phyloP scores from a whole-genome alignment of 805 yeast genomes.

The Kluyveromyces nonfermentans region DNA sequence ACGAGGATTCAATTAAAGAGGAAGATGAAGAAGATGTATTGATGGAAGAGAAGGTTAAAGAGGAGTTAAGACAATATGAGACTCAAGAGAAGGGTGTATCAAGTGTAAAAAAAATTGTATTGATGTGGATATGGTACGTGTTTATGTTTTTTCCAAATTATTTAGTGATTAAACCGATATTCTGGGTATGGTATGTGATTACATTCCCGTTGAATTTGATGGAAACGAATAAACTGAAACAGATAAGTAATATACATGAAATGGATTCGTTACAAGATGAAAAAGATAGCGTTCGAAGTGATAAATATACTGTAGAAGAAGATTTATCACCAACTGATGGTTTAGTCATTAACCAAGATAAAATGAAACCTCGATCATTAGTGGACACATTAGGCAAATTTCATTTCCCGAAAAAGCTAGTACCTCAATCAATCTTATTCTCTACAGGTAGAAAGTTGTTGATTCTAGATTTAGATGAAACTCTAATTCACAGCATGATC shows the following conservation, averaged over 20 bases:
- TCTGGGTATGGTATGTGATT: slow-evolving; percentile 39
- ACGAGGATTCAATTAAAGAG: neutral
- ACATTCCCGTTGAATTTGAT: slow-evolving; percentile 48
- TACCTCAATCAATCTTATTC: slow-evolving; percentile 28
- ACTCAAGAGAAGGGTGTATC: neutral
- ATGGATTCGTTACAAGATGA: neutral
- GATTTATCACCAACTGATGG: neutral
- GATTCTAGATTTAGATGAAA: slow-evolving; percentile 87
- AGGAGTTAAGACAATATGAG: neutral
- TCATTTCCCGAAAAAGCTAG: slow-evolving; percentile 35
- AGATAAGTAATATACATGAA: neutral
- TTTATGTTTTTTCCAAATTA: slow-evolving; percentile 41
- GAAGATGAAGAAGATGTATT: neutral
- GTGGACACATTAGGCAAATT: slow-evolving; percentile 29
- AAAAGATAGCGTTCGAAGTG: neutral
- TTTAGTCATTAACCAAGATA: neutral
- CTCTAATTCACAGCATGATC: slow-evolving; percentile 83
- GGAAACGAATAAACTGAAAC: slow-evolving; percentile 21
- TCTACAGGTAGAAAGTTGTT: slow-evolving; percentile 45
- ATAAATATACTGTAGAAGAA: slow-evolving; percentile 1
- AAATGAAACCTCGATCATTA: slow-evolving; percentile 2
- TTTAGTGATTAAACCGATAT: slow-evolving; percentile 43
- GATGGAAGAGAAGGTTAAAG: neutral
- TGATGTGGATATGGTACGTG: slow-evolving; percentile 18
- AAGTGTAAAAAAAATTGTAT: neutral